Percentiles rank a stretch among this genome's conserved stretches.
phyloP scores from a whole-genome alignment of 306 rosid species.

The Cicer arietinum region DNA sequence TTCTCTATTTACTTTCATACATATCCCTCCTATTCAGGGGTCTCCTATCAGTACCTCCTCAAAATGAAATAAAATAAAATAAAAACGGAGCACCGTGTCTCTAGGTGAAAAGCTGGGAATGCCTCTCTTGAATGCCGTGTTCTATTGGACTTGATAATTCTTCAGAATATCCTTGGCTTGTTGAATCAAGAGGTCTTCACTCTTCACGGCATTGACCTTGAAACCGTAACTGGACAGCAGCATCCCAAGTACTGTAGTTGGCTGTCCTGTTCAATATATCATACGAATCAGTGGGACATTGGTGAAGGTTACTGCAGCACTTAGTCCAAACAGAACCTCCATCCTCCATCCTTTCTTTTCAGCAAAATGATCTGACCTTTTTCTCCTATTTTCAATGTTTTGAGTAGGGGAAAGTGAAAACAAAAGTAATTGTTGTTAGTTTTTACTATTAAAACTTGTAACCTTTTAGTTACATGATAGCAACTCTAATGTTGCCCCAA shows the following conservation, averaged over 20 bases:
- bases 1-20: background rate
- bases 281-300: background rate
- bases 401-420: background rate
- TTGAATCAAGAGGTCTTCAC: background rate
- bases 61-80: background rate
- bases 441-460: background rate
- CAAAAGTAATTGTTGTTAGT: background rate
- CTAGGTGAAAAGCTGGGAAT: background rate
- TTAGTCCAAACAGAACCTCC: background rate
- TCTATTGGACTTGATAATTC: background rate
- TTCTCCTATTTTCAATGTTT: background rate
- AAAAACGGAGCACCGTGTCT: background rate
- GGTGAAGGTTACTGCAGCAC: slow-evolving; percentile 2
- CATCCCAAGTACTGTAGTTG: background rate
- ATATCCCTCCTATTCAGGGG: background rate
- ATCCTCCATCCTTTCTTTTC: background rate
- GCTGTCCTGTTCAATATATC: too few species aligned
- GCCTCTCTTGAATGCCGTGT: background rate
- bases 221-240: background rate
- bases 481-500: background rate
- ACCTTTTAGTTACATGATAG: background rate
- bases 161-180: background rate
- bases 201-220: background rate
- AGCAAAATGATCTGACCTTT: background rate
- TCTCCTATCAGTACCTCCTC: background rate